A percentile compares a stretch with the other conserved stretches of the same genome.
phyloP scores from a whole-genome alignment of 495 filamentous ascomycete genomes.

The Penicillium maclennaniae region DNA sequence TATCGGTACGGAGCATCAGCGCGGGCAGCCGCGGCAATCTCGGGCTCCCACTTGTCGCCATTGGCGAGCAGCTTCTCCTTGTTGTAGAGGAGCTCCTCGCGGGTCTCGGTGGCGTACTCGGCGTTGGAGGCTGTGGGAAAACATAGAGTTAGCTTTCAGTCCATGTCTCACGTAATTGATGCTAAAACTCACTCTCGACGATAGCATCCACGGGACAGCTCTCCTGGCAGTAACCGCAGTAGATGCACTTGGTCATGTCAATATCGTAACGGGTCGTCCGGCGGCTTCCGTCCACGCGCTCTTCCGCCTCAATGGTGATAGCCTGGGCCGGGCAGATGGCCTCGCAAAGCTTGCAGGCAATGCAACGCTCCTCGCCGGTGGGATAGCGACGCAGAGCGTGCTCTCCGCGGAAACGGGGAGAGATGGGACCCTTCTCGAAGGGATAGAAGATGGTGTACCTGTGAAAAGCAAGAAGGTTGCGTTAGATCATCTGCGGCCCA shows the following conservation, averaged over 20 bases:
- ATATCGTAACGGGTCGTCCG: slow-evolving; percentile 97
- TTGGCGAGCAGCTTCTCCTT: slow-evolving; percentile 92
- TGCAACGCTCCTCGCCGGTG: slow-evolving; percentile 96
- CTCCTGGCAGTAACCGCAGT: slow-evolving; percentile 99
- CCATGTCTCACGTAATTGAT: neutral
- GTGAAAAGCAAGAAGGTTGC: slow-evolving; percentile 3
- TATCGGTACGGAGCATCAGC: slow-evolving; percentile 89
- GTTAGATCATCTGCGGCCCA: slow-evolving; percentile 3
- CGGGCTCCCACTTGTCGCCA: slow-evolving; percentile 97
- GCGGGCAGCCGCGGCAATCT: slow-evolving; percentile 84
- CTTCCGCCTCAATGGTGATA: slow-evolving; percentile 98
- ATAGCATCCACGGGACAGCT: slow-evolving; percentile 98
- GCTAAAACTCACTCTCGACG: slow-evolving; percentile 65
- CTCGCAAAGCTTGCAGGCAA: slow-evolving; percentile 99
- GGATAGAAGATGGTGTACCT: slow-evolving; percentile 99
- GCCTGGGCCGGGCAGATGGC: slow-evolving; percentile 95
- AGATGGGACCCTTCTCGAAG: slow-evolving; percentile 98
- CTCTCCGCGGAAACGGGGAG: slow-evolving; percentile 94
- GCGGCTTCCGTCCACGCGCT: slow-evolving; percentile 90
- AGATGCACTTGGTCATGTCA: slow-evolving; percentile 99
- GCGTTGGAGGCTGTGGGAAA: slow-evolving; percentile 69
- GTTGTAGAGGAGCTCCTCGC: slow-evolving; percentile 97
- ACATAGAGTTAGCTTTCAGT: neutral
- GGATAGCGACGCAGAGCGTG: slow-evolving; percentile 94
- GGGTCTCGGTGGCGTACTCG: slow-evolving; percentile 95